Evolutionary conservation across 1,139 yeast genomes (phyloP).

Genomic region (Pneumocystis canis): DNA sequence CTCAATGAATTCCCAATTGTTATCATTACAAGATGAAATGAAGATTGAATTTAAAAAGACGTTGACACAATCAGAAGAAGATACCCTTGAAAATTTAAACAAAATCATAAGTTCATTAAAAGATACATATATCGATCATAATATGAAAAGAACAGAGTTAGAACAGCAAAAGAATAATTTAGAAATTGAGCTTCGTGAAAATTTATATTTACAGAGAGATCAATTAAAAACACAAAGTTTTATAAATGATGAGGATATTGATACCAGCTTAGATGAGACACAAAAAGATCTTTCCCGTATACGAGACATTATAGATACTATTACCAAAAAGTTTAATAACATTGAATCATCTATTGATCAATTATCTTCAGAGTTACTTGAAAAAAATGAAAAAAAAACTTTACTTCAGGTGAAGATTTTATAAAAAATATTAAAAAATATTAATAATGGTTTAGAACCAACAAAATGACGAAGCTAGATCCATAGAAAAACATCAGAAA

Average conservation of each 20-base stretch:
- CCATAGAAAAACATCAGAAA: slow-evolving; percentile 49
- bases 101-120: slow-evolving; percentile 30
- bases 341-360: slow-evolving; percentile 15
- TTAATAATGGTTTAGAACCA: slow-evolving; percentile 32
- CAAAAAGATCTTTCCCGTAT: slow-evolving; percentile 23
- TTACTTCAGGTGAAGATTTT: slow-evolving; percentile 2
- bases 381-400: slow-evolving; percentile 2
- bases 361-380: slow-evolving; percentile 12
- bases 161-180: slow-evolving; percentile 39
- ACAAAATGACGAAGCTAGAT: slow-evolving; percentile 40
- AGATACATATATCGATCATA: slow-evolving; percentile 30
- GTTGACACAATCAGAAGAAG: slow-evolving; percentile 35
- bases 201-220: slow-evolving; percentile 33
- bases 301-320: slow-evolving; percentile 24
- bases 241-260: slow-evolving; percentile 12
- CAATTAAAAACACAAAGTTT: slow-evolving; percentile 20
- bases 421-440: slow-evolving; percentile 13
- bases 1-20: slow-evolving; percentile 17
- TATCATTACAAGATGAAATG: slow-evolving; percentile 39
- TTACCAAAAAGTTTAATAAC: slow-evolving; percentile 21
- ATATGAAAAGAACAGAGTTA: slow-evolving; percentile 33
- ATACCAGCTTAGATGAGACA: slow-evolving; percentile 18
- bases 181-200: slow-evolving; percentile 47
- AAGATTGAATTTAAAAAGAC: slow-evolving; percentile 40
- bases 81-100: slow-evolving; percentile 30